Percentiles rank a stretch among this genome's conserved stretches.
phyloP scores from a whole-genome alignment of 1,284 basidiomycete genomes.

The Rhodotorula sp. region DNA sequence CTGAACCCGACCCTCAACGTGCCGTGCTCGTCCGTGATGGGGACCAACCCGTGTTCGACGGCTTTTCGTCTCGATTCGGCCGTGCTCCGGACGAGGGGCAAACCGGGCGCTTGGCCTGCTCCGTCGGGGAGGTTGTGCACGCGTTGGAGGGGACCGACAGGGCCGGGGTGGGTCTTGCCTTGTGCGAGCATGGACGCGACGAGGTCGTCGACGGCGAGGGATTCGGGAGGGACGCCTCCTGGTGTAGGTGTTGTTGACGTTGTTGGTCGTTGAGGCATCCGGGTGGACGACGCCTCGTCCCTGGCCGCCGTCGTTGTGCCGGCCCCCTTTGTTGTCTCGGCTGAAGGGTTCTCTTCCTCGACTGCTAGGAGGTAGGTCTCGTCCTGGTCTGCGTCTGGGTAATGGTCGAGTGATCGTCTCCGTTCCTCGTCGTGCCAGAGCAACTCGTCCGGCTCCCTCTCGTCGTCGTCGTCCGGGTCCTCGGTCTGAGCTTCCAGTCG shows the following conservation, averaged over 20 bases:
- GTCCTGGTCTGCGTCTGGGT: slow-evolving; percentile 15
- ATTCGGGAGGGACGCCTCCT: background rate
- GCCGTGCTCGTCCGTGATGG: slow-evolving; percentile 11
- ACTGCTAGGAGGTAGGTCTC: background rate
- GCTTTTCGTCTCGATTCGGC: background rate
- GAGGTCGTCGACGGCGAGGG: background rate
- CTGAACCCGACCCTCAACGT: slow-evolving; percentile 6
- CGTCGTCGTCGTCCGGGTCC: background rate
- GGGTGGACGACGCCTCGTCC: no score
- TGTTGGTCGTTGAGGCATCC: background rate
- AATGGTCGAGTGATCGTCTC: background rate
- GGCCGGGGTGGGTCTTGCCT: slow-evolving; percentile 6
- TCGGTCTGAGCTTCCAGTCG: background rate
- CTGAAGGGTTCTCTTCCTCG: background rate
- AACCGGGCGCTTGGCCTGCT: slow-evolving; percentile 7
- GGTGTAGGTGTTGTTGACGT: background rate
- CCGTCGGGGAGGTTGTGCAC: slow-evolving; percentile 9
- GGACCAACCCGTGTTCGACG: slow-evolving; percentile 6
- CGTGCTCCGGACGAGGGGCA: background rate
- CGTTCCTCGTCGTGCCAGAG: background rate
- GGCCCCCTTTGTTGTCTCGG: no score
- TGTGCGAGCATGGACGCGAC: slow-evolving; percentile 2
- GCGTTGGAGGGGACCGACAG: background rate
- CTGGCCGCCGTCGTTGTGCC: no score
- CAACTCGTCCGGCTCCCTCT: background rate